These are phyloP conservation scores for Acrodontium crateriforme DNA, from an alignment of 2,329 filamentous ascomycete species.

Conservation along the genomic window DNA sequence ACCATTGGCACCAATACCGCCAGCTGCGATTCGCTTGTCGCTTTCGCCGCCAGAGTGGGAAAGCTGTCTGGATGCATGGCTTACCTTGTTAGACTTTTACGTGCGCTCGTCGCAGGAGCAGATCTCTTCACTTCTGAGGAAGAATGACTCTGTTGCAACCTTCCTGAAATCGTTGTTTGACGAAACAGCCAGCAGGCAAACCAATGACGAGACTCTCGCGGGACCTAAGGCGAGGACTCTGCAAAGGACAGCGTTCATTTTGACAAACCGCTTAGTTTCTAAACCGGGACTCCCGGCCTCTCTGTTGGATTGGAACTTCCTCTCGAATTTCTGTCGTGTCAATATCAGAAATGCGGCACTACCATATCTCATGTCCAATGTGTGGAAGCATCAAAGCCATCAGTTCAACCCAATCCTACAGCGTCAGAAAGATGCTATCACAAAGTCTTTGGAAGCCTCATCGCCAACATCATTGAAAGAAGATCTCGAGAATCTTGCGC, in stretches of 20 bases:
- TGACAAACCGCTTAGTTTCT: conserved; percentile 28
- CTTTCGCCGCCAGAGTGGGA: conserved; percentile 63
- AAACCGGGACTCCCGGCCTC: conserved; percentile 22
- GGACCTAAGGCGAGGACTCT: conserved; percentile 35
- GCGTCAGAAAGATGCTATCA: conserved; percentile 47
- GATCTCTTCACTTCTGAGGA: conserved; percentile 39
- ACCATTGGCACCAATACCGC: conserved; percentile 64
- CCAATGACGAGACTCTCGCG: conserved; percentile 13
- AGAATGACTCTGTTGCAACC: conserved; percentile 42
- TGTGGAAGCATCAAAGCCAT: conserved; percentile 41
- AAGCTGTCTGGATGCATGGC: conserved; percentile 63
- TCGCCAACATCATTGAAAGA: conserved; percentile 42
- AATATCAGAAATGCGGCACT: conserved; percentile 51
- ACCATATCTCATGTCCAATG: conserved; percentile 31
- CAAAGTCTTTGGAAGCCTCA: conserved; percentile 48
- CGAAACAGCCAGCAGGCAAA: conserved; percentile 30
- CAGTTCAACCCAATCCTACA: conserved; percentile 43
- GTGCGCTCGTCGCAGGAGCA: conserved; percentile 43
- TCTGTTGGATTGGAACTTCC: conserved; percentile 51
- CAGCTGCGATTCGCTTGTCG: conserved; percentile 49
- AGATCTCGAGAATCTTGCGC: conserved; percentile 38
- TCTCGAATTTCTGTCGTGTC: conserved; percentile 52
- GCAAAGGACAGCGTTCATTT: conserved; percentile 49
- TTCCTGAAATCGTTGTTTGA: conserved; percentile 58
- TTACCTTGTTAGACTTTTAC: conserved; percentile 51